Percentiles rank a stretch among this genome's conserved stretches.
phyloP scores from a whole-genome alignment of 768 basidiomycete species.

The Tephrocybe sp. region DNA sequence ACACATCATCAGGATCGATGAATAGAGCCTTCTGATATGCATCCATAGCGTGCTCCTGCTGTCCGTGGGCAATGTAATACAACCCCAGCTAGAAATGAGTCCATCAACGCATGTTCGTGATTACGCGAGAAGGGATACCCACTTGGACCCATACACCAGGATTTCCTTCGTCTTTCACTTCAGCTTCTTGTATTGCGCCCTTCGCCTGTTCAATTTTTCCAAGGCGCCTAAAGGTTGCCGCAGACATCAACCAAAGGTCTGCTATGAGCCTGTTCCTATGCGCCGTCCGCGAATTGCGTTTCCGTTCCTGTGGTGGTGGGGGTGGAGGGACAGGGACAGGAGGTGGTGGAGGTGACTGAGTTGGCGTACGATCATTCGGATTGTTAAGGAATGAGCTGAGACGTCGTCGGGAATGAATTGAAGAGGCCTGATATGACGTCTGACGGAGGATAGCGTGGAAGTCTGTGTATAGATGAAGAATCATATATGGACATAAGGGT shows the following conservation, averaged over 20 bases:
- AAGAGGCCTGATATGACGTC: constrained; percentile 68
- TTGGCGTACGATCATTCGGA: constrained; percentile 33
- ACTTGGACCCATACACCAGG: constrained; percentile 96
- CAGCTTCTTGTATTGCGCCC: constrained; percentile 93
- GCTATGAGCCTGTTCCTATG: constrained; percentile 73
- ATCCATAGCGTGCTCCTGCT: constrained; percentile 63
- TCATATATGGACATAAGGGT: background rate
- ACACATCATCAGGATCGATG: constrained; percentile 74
- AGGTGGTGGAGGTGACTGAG: constrained; percentile 37
- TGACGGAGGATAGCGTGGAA: constrained; percentile 67
- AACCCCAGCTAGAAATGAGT: constrained; percentile 60
- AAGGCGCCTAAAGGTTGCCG: constrained; percentile 88
- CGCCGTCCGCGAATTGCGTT: constrained; percentile 42
- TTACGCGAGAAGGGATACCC: background rate
- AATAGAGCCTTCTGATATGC: constrained; percentile 89
- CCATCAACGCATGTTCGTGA: background rate
- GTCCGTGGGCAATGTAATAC: constrained; percentile 62
- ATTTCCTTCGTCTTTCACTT: constrained; percentile 83
- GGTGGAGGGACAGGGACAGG: constrained; percentile 47
- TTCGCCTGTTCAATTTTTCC: constrained; percentile 89
- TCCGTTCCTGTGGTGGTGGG: constrained; percentile 30
- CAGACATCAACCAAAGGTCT: constrained; percentile 91
- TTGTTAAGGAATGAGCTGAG: constrained; percentile 50
- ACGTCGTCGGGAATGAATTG: constrained; percentile 79
- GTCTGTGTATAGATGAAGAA: constrained; percentile 37